phyloP scores from a whole-genome alignment of 2,329 filamentous ascomycete species.

The Pseudogymnoascus sp. region DNA sequence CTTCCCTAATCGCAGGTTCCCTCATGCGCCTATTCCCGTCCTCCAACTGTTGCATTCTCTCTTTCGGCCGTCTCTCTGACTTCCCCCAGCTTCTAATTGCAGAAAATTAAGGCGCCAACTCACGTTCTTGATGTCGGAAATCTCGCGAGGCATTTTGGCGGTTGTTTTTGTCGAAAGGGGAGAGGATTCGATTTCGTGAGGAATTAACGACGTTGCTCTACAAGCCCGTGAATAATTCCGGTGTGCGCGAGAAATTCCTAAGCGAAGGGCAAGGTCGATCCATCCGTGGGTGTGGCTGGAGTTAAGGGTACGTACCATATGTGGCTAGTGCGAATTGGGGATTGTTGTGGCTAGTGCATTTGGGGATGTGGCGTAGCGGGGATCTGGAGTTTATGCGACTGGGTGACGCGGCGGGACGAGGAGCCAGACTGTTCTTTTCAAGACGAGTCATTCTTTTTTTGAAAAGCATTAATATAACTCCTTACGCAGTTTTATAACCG shows the following conservation, averaged over 20 bases:
- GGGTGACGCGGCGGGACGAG: slow-evolving; percentile 3
- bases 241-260: slow-evolving; percentile 12
- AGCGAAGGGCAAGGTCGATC: slow-evolving; percentile 10
- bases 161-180: slow-evolving; percentile 27
- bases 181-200: slow-evolving; percentile 11
- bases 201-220: slow-evolving; percentile 7
- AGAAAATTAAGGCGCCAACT: slow-evolving; percentile 19
- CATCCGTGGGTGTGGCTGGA: slow-evolving; percentile 1
- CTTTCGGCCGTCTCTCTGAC: background rate
- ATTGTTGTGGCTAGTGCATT: background rate
- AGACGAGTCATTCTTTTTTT: background rate
- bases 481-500: background rate
- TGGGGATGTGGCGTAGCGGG: slow-evolving; percentile 1
- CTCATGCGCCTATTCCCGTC: background rate
- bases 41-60: background rate
- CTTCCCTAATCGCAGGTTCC: background rate
- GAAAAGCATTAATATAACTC: background rate
- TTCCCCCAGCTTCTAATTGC: background rate
- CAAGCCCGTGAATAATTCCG: slow-evolving; percentile 10
- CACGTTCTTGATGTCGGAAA: slow-evolving; percentile 92
- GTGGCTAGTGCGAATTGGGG: background rate
- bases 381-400: background rate
- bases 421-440: slow-evolving; percentile 7
- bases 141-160: slow-evolving; percentile 94
- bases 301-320: slow-evolving; percentile 1